phyloP scores from a whole-genome alignment of 208 protist species.

The Trypanosomatidae sp. region DNA sequence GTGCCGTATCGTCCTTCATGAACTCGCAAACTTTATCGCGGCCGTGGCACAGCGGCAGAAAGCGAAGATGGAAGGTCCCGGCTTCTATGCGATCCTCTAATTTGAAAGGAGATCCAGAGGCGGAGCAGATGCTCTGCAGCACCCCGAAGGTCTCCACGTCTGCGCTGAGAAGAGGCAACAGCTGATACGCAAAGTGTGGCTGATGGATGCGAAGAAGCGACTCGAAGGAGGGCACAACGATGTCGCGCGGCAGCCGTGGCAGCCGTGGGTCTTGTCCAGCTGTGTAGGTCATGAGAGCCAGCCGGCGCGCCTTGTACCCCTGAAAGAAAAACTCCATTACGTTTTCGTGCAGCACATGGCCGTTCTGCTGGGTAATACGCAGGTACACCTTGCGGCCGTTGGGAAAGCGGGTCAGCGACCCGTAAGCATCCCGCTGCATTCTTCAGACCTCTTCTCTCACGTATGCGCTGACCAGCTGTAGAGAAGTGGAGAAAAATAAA shows the following conservation, averaged over 20 bases:
- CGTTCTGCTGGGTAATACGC: conserved; percentile 67
- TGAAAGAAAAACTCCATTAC: conserved; percentile 61
- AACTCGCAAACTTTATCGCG: conserved; percentile 63
- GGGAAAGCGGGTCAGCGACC: conserved; percentile 49
- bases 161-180: conserved; percentile 69
- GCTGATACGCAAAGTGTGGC: conserved; percentile 77
- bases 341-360: conserved; percentile 62
- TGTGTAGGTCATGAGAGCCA: conserved; percentile 78
- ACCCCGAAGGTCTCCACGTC: conserved; percentile 64
- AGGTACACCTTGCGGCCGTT: conserved; percentile 58
- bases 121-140: conserved; percentile 66
- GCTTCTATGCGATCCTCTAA: conserved; percentile 67
- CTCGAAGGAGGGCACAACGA: conserved; percentile 63
- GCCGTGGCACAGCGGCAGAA: conserved; percentile 38
- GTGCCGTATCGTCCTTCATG: conserved; percentile 46
- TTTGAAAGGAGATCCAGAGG: conserved; percentile 49
- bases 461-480: background rate
- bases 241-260: conserved; percentile 48
- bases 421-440: conserved; percentile 85
- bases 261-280: conserved; percentile 18
- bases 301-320: conserved; percentile 59
- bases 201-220: conserved; percentile 60
- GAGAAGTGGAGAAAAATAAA: background rate
- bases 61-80: conserved; percentile 43
- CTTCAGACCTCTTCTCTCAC: background rate